These are phyloP conservation scores for Craterostigma plantagineum DNA, from an alignment of 257 asterid species.

Conservation along the genomic window DNA sequence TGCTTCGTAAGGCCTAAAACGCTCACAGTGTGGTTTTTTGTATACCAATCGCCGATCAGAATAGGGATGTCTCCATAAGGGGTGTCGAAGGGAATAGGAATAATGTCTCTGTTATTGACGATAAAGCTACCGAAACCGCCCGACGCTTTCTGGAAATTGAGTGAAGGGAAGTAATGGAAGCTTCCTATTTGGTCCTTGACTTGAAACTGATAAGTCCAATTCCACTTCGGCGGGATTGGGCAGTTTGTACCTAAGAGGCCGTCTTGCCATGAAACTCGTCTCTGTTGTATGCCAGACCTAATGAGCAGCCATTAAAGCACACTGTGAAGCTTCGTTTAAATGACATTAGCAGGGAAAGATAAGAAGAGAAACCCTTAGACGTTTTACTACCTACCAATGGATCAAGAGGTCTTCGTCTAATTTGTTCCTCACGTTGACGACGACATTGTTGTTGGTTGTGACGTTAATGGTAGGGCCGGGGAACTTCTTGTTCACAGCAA, in stretches of 20 bases:
- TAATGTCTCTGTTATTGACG: slow-evolving; percentile 39
- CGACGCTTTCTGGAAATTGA: slow-evolving; percentile 74
- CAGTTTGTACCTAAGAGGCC: slow-evolving; percentile 89
- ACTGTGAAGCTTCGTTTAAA: no score
- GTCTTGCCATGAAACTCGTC: slow-evolving; percentile 90
- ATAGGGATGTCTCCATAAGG: slow-evolving; percentile 80
- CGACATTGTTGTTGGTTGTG: slow-evolving; percentile 79
- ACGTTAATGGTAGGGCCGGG: slow-evolving; percentile 78
- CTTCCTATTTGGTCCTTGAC: slow-evolving; percentile 97
- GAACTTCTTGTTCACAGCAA: slow-evolving; percentile 72
- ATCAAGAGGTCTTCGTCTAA: slow-evolving; percentile 67
- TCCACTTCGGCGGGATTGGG: slow-evolving; percentile 67
- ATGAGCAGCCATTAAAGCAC: not conserved
- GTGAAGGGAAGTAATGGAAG: slow-evolving; percentile 74
- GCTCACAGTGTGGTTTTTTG: slow-evolving; percentile 52
- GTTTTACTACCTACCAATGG: slow-evolving; percentile 51
- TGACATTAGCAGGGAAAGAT: no score
- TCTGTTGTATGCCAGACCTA: slow-evolving; percentile 93
- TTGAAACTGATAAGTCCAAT: slow-evolving; percentile 94
- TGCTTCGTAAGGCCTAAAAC: not conserved
- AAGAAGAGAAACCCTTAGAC: no score
- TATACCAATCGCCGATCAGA: slow-evolving; percentile 91
- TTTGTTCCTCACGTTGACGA: slow-evolving; percentile 64
- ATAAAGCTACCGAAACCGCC: slow-evolving; percentile 84
- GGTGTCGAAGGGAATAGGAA: slow-evolving; percentile 49